Percentiles rank a stretch among this genome's conserved stretches.
These are phyloP conservation scores for Penicillium soppii DNA, from an alignment of 495 filamentous ascomycete genomes.

Conservation along the genomic window DNA sequence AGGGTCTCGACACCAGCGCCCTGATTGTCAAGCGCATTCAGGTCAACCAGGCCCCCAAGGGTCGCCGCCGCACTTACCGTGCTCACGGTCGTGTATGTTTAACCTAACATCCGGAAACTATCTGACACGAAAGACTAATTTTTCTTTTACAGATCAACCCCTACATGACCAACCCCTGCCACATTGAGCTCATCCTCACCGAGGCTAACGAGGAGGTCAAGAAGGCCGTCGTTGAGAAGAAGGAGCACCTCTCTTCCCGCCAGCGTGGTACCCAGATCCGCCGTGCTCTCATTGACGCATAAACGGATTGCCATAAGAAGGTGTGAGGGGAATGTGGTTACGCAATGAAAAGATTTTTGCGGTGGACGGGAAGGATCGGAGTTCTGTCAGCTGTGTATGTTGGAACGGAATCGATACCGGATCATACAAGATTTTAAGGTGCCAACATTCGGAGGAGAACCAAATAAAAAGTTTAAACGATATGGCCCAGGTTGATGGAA, in stretches of 20 bases:
- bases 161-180: slow-evolving; percentile 99
- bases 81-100: slow-evolving; percentile 97
- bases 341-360: slow-evolving; percentile 27
- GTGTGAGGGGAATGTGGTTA: slow-evolving; percentile 26
- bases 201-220: slow-evolving; percentile 84
- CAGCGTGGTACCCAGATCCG: slow-evolving; percentile 82
- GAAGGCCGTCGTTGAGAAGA: slow-evolving; percentile 65
- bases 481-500: slow-evolving; percentile 27
- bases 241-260: slow-evolving; percentile 72
- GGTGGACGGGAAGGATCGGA: slow-evolving; percentile 30
- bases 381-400: slow-evolving; percentile 30
- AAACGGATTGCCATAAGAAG: slow-evolving; percentile 36
- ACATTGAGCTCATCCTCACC: slow-evolving; percentile 99
- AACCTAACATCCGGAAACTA: background rate
- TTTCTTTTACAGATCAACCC: slow-evolving; percentile 80
- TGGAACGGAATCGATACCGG: slow-evolving; percentile 41
- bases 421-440: slow-evolving; percentile 43
- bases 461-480: slow-evolving; percentile 39
- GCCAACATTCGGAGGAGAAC: slow-evolving; percentile 30
- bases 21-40: slow-evolving; percentile 99
- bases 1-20: slow-evolving; percentile 96
- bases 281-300: slow-evolving; percentile 78
- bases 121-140: background rate
- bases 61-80: slow-evolving; percentile 96
- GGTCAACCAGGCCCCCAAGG: slow-evolving; percentile 99